Percentiles rank a stretch among this genome's conserved stretches.
Conservation (phyloP, 2,329 filamentous ascomycete species). For the Penicillium capsulatum region DNA sequence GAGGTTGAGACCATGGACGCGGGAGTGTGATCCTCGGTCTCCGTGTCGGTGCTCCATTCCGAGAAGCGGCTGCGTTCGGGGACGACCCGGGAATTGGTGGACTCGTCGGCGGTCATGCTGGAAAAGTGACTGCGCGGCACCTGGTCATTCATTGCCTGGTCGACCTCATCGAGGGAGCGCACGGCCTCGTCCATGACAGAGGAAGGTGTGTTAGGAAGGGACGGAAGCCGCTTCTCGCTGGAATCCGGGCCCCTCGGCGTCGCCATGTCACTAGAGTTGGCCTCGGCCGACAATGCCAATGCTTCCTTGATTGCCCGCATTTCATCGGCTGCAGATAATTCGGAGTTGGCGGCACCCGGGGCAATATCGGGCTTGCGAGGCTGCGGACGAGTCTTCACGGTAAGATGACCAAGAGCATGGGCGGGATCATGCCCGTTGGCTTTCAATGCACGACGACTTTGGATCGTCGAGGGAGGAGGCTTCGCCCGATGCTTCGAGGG, state of each 20-base stretch:
- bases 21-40: constrained; percentile 25
- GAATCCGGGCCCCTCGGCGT: constrained; percentile 28
- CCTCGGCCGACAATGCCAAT: constrained; percentile 2
- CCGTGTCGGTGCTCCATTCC: constrained; percentile 39
- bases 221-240: constrained; percentile 42
- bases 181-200: constrained; percentile 43
- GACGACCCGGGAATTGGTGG: constrained; percentile 27
- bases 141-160: constrained; percentile 32
- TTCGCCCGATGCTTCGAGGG: constrained; percentile 6
- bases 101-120: constrained; percentile 36
- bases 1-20: constrained; percentile 37
- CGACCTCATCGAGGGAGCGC: constrained; percentile 32
- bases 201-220: constrained; percentile 45
- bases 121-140: constrained; percentile 42
- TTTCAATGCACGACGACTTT: constrained; percentile 36
- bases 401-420: constrained; percentile 27
- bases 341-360: constrained; percentile 9
- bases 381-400: constrained; percentile 24
- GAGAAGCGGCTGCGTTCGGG: constrained; percentile 38
- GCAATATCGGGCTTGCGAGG: constrained; percentile 7
- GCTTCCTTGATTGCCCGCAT: constrained; percentile 11
- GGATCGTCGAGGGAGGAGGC: constrained; percentile 29
- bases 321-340: constrained; percentile 14
- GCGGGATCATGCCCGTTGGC: constrained; percentile 24
- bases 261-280: constrained; percentile 16